Evolutionary conservation across 2,329 filamentous ascomycete genomes (phyloP).

Genomic region (Fusarium mexicanum): DNA sequence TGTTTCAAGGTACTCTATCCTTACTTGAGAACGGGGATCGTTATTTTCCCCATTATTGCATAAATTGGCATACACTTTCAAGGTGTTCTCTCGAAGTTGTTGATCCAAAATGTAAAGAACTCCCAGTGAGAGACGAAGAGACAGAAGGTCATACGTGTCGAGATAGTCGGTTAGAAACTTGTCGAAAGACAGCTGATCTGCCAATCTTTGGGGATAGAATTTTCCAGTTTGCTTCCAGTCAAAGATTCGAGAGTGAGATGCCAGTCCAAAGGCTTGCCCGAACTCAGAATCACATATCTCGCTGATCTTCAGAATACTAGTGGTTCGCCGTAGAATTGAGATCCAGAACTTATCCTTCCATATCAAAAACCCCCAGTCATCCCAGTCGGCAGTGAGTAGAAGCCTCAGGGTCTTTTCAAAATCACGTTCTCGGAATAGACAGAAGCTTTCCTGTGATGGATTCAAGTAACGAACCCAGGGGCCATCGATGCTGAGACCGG

Average conservation of each 20-base stretch:
- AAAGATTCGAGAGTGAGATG: neutral
- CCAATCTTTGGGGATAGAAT: neutral
- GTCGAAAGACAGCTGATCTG: neutral
- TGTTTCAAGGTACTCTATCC: neutral
- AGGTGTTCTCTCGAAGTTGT: rapidly evolving
- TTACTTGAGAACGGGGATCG: neutral
- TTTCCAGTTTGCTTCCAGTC: neutral
- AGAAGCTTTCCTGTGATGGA: neutral
- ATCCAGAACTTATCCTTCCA: neutral
- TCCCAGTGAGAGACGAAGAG: neutral
- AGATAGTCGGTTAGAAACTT: neutral
- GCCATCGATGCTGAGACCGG: neutral
- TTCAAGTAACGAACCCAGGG: neutral
- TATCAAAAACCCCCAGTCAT: rapidly evolving
- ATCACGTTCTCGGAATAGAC: neutral
- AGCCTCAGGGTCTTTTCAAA: neutral
- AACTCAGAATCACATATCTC: neutral
- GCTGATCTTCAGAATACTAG: rapidly evolving
- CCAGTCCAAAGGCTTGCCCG: rapidly evolving
- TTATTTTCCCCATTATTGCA: rapidly evolving
- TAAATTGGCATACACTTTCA: rapidly evolving
- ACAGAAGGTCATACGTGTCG: rapidly evolving
- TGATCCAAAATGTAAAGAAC: rapidly evolving
- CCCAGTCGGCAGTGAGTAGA: rapidly evolving
- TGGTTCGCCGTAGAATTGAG: neutral